A percentile compares a stretch with the other conserved stretches of the same genome.
Conservation (phyloP, 2,329 filamentous ascomycete species). For the Cercospora berteroae region DNA sequence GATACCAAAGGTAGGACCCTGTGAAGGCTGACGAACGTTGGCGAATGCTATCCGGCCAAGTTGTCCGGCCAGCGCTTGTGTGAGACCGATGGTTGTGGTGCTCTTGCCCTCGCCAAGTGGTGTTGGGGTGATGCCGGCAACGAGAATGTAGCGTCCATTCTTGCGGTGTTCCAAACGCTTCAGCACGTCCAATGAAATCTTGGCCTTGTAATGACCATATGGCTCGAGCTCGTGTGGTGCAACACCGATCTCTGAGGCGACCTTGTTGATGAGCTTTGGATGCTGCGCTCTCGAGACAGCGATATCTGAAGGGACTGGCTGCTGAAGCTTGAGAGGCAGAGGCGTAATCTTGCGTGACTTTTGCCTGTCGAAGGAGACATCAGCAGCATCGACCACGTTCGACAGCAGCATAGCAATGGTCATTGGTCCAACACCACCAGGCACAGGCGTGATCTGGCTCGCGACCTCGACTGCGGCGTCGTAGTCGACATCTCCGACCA, state of each 20-base stretch:
- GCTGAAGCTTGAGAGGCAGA: slow-evolving; percentile 74
- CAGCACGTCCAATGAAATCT: slow-evolving; percentile 80
- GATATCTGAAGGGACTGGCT: slow-evolving; percentile 92
- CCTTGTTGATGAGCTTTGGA: slow-evolving; percentile 83
- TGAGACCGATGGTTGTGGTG: slow-evolving; percentile 93
- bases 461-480: slow-evolving; percentile 80
- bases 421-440: slow-evolving; percentile 96
- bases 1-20: slow-evolving; percentile 97
- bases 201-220: slow-evolving; percentile 93
- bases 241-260: slow-evolving; percentile 87
- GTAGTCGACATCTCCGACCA: slow-evolving; percentile 94
- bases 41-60: slow-evolving; percentile 86
- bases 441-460: slow-evolving; percentile 91
- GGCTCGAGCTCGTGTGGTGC: slow-evolving; percentile 86
- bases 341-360: slow-evolving; percentile 77
- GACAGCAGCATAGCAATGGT: slow-evolving; percentile 97
- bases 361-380: slow-evolving; percentile 75
- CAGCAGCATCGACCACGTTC: slow-evolving; percentile 87
- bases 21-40: slow-evolving; percentile 94
- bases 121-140: slow-evolving; percentile 94
- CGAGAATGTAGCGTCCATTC: slow-evolving; percentile 86
- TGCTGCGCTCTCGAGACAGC: slow-evolving; percentile 83
- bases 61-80: slow-evolving; percentile 87
- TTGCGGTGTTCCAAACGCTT: slow-evolving; percentile 81
- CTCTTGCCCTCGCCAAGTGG: slow-evolving; percentile 97